These are phyloP conservation scores for Teratosphaeria viscida DNA, from an alignment of 2,329 filamentous ascomycete species.

Conservation along the genomic window DNA sequence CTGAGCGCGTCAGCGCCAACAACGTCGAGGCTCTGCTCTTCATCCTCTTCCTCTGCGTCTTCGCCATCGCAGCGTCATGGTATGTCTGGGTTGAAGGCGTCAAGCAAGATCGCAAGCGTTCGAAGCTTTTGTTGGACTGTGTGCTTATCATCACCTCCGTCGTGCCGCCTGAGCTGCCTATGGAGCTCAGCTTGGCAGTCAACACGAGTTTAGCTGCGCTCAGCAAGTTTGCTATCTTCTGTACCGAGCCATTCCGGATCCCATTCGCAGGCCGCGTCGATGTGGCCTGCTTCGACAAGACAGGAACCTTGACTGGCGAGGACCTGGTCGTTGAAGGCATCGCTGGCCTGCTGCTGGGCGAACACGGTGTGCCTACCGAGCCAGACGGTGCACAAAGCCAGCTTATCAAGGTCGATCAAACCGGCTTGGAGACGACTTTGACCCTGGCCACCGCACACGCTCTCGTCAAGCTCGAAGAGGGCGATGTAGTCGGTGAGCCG, in stretches of 20 bases:
- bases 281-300: slow-evolving; percentile 97
- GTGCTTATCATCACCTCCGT: slow-evolving; percentile 96
- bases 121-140: slow-evolving; percentile 93
- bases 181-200: slow-evolving; percentile 94
- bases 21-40: slow-evolving; percentile 94
- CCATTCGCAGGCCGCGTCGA: slow-evolving; percentile 93
- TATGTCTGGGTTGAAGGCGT: slow-evolving; percentile 99
- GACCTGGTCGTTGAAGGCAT: slow-evolving; percentile 96
- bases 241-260: slow-evolving; percentile 96
- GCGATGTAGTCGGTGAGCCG: slow-evolving; percentile 91
- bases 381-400: slow-evolving; percentile 73
- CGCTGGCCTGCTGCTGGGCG: slow-evolving; percentile 70
- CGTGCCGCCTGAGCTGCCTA: slow-evolving; percentile 93
- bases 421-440: slow-evolving; percentile 73
- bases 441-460: slow-evolving; percentile 93
- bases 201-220: slow-evolving; percentile 94
- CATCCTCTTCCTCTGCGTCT: slow-evolving; percentile 91
- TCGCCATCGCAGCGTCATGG: slow-evolving; percentile 95
- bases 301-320: slow-evolving; percentile 89
- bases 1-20: slow-evolving; percentile 96
- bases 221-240: slow-evolving; percentile 94
- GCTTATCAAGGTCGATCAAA: slow-evolving; percentile 59
- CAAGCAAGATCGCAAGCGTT: slow-evolving; percentile 85
- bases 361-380: slow-evolving; percentile 53
- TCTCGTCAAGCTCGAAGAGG: slow-evolving; percentile 90